Percentiles rank a stretch among this genome's conserved stretches.
Conservation (phyloP, 768 basidiomycete genomes). For the Mycena metata region DNA sequence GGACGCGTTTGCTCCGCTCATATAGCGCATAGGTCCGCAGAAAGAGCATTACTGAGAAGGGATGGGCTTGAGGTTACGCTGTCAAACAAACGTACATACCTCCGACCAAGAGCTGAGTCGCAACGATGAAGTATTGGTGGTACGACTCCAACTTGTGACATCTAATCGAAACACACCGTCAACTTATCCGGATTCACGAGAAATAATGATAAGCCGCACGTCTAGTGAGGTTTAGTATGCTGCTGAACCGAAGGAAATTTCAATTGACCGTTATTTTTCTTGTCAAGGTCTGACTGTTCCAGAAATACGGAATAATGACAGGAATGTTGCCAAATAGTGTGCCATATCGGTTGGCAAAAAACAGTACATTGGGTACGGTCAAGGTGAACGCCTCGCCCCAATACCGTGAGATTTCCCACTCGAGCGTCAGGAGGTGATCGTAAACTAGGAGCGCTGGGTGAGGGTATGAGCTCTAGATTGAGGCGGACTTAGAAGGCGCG, state of each 20-base stretch:
- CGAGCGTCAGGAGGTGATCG: slow-evolving; percentile 31
- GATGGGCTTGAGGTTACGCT: slow-evolving; percentile 9
- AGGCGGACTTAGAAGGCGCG: neutral
- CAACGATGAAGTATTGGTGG: slow-evolving; percentile 6
- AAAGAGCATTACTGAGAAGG: slow-evolving; percentile 5
- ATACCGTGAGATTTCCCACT: slow-evolving; percentile 24
- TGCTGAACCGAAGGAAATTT: neutral
- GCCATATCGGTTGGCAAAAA: slow-evolving; percentile 24
- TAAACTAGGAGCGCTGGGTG: neutral
- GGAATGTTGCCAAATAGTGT: slow-evolving; percentile 27
- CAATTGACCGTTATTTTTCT: slow-evolving; percentile 5
- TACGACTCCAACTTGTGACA: neutral
- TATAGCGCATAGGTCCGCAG: slow-evolving; percentile 15
- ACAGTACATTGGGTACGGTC: slow-evolving; percentile 12
- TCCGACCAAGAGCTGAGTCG: slow-evolving; percentile 3
- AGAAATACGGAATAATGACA: slow-evolving; percentile 20
- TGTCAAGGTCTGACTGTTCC: slow-evolving; percentile 9
- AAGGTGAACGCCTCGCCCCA: slow-evolving; percentile 3
- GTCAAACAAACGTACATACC: slow-evolving; percentile 8
- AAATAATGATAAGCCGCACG: neutral
- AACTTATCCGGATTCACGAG: neutral
- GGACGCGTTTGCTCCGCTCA: too few species aligned
- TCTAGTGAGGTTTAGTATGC: slow-evolving; percentile 5
- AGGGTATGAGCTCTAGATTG: slow-evolving; percentile 2
- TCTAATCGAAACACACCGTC: neutral